Evolutionary conservation across 331 rosid genomes (phyloP).

Genomic region (Quercus phellos): DNA sequence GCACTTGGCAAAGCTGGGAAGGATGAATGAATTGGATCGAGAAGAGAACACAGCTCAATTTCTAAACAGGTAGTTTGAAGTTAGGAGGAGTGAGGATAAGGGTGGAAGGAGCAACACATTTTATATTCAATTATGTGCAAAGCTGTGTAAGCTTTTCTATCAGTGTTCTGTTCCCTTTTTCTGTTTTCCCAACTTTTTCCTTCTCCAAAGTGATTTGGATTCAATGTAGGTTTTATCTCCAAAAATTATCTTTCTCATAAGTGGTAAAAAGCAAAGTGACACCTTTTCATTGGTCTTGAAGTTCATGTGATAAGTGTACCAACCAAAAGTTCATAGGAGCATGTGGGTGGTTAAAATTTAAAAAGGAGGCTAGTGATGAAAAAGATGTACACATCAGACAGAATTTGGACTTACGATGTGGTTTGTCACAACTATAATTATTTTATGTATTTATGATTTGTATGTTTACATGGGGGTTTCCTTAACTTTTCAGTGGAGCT

Average conservation of each 20-base stretch:
- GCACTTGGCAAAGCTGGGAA: not conserved
- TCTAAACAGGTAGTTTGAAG: conserved; percentile 20
- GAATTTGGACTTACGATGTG: conserved; percentile 22
- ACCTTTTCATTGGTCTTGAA: conserved; percentile 18
- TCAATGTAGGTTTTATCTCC: conserved; percentile 34
- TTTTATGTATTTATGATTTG: conserved; percentile 4
- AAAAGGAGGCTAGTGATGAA: too few species aligned
- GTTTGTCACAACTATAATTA: conserved; percentile 12
- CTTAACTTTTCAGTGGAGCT: conserved; percentile 16
- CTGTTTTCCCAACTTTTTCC: conserved; percentile 16
- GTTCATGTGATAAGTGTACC: conserved; percentile 20
- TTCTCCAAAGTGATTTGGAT: conserved; percentile 32
- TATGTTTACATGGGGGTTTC: conserved; percentile 12
- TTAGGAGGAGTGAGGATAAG: conserved; percentile 10
- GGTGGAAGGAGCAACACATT: not conserved
- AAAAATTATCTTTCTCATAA: conserved; percentile 16
- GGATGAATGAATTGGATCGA: not conserved
- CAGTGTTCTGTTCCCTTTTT: not conserved
- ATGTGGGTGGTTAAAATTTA: conserved; percentile 7
- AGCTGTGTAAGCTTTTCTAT: conserved; percentile 17
- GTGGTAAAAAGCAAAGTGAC: conserved; percentile 32
- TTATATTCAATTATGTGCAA: conserved; percentile 14
- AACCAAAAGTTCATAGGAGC: conserved; percentile 5
- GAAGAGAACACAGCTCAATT: not conserved
- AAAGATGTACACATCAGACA: not conserved